A percentile compares a stretch with the other conserved stretches of the same genome.
Conservation (phyloP, 169 alveolate species). For the Babesia bigemina region DNA sequence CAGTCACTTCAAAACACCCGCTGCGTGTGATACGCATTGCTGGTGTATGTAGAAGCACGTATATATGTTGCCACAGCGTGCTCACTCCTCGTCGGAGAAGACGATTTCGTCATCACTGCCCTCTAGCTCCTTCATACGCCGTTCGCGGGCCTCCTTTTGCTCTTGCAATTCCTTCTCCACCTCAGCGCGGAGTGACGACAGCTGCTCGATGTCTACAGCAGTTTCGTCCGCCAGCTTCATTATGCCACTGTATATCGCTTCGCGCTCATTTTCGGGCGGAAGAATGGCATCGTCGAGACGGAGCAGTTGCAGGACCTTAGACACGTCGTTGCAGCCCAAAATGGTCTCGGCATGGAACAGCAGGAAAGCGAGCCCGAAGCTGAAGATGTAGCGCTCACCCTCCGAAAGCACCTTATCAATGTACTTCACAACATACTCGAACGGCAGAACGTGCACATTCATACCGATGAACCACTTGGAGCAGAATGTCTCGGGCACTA, state of each 20-base stretch:
- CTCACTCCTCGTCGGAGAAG: conserved; percentile 65
- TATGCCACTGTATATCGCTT: conserved; percentile 70
- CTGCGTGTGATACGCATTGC: no score
- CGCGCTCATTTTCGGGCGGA: conserved; percentile 65
- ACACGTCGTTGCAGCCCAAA: conserved; percentile 69
- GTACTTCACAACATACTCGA: conserved; percentile 69
- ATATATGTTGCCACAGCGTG: no score
- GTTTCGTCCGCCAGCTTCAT: conserved; percentile 52
- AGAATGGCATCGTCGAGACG: conserved; percentile 71
- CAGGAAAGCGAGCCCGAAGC: conserved; percentile 73
- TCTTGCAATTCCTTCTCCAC: conserved; percentile 67
- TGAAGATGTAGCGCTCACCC: conserved; percentile 75
- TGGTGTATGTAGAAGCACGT: no score
- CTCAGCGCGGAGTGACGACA: conserved; percentile 59
- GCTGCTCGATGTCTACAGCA: conserved; percentile 57
- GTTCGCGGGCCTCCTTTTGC: conserved; percentile 65
- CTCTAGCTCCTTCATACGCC: conserved; percentile 40
- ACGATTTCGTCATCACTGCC: conserved; percentile 63
- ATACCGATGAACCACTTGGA: conserved; percentile 83
- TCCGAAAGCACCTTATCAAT: conserved; percentile 62
- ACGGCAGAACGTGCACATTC: conserved; percentile 73
- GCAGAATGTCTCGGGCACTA: conserved; percentile 81
- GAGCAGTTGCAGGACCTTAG: conserved; percentile 63
- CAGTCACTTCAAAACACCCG: no score
- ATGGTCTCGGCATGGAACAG: conserved; percentile 60